Evolutionary conservation across 495 filamentous ascomycete genomes (phyloP).

Genomic region (Recurvomyces mirabilis): DNA sequence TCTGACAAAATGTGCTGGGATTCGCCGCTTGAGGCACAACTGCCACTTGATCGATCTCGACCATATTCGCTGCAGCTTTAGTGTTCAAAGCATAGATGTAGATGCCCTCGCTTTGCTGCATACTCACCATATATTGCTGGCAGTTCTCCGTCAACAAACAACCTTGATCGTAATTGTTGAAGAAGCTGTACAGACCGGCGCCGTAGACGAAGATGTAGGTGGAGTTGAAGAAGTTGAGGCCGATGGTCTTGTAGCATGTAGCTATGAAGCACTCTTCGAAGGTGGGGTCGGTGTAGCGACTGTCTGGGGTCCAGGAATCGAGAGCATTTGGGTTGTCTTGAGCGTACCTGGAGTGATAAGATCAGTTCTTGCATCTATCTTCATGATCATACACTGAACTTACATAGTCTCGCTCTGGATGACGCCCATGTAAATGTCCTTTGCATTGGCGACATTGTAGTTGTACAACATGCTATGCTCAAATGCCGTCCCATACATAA

Average conservation of each 20-base stretch:
- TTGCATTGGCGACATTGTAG: constrained; percentile 71
- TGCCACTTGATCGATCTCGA: constrained; percentile 46
- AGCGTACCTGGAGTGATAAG: constrained; percentile 54
- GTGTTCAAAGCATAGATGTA: constrained; percentile 74
- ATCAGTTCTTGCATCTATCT: too few relatives aligned
- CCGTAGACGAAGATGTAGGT: constrained; percentile 28
- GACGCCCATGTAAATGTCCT: constrained; percentile 71
- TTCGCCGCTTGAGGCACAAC: constrained; percentile 57
- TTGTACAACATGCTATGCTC: constrained; percentile 89
- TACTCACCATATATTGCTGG: constrained; percentile 76
- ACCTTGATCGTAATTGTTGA: constrained; percentile 51
- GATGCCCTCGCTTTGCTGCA: constrained; percentile 55
- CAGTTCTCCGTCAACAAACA: constrained; percentile 68
- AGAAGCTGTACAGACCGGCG: constrained; percentile 42
- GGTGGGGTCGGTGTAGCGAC: constrained; percentile 60
- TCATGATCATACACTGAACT: too few relatives aligned
- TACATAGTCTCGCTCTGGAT: constrained; percentile 83
- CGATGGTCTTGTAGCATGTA: constrained; percentile 72
- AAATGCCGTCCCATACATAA: constrained; percentile 65
- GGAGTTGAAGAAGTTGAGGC: constrained; percentile 51
- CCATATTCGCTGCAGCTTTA: constrained; percentile 78
- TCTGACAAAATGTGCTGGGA: constrained; percentile 62
- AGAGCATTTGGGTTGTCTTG: constrained; percentile 73
- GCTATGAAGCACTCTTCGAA: constrained; percentile 49
- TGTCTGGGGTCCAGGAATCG: constrained; percentile 51